Evolutionary conservation across 768 basidiomycete genomes (phyloP), one percentile per base, ranked within the genome.

Genomic region (Megacollybia marginata): DNA sequence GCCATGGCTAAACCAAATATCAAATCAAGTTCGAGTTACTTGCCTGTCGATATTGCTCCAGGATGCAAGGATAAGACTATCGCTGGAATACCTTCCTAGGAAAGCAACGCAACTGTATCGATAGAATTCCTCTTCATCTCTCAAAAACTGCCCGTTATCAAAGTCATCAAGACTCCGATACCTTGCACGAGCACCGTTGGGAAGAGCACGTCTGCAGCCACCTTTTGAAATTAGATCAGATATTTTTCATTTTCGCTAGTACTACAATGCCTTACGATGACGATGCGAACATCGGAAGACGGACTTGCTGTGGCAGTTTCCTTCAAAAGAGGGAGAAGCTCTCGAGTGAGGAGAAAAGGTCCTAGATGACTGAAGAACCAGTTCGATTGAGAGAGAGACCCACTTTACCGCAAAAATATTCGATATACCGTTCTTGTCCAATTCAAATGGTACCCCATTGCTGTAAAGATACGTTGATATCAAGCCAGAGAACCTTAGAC

Each of bases 61-160:
- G 76, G 76, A 53, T 75, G 69, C 1, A 76, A 44, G 0, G 70
- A 53, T 15, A 76, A 61, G 28, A 58, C 65, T 2, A 67, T 68
- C 45, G 74, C 71, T 9, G 65, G 64, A 0, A 65, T 56, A 13
- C 59, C 62, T 34, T 62, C 58, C 0, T 55, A n/a, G n/a, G n/a
- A n/a, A n/a, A n/a, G n/a, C n/a, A n/a, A n/a, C n/a, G n/a, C n/a
- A n/a, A 58, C 42, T 44, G 68, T 69, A n/a, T 73, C 69, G 16
- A 82, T 44, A 36, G 2, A n/a, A 35, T 16, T 44, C 33, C 19
- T 50, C 44, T 13, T 20, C 15, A 9, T 18, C 32, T 9, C 42
- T 42, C 23, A 50, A 50, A n/a, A 50, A 50, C 32, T 50, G 43
- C 9, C 23, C 23, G 23, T 50, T 44, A 33, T 50, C 44, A 12